Conservation (phyloP, 2,329 filamentous ascomycete species). For the Blastomyces gilchristii region DNA sequence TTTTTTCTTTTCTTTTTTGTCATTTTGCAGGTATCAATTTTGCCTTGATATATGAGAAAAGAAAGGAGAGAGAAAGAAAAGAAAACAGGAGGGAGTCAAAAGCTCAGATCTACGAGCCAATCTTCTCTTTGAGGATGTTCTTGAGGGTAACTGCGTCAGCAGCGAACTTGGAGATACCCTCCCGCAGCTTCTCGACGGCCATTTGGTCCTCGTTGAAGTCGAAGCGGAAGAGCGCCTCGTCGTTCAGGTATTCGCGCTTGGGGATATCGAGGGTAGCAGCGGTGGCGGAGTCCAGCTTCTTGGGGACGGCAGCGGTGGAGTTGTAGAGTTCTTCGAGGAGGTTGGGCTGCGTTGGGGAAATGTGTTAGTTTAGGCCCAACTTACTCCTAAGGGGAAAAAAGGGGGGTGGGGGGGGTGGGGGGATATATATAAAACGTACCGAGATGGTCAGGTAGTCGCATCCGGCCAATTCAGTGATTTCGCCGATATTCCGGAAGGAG, state of each 20-base stretch:
- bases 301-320: slow-evolving; percentile 67
- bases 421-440: slow-evolving; percentile 42
- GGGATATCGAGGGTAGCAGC: slow-evolving; percentile 62
- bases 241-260: slow-evolving; percentile 83
- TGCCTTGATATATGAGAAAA: not conserved
- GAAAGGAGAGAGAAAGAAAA: too few relatives aligned
- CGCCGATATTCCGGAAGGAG: slow-evolving; percentile 89
- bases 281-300: slow-evolving; percentile 73
- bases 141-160: slow-evolving; percentile 92
- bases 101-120: slow-evolving; percentile 30
- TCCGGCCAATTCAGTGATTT: slow-evolving; percentile 96
- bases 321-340: slow-evolving; percentile 90
- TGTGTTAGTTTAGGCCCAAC: slow-evolving; percentile 14
- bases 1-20: not conserved
- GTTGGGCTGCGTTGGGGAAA: slow-evolving; percentile 52
- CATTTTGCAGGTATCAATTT: not conserved
- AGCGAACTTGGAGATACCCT: slow-evolving; percentile 99
- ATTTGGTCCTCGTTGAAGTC: slow-evolving; percentile 99
- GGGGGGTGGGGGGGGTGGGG: too few relatives aligned
- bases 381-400: too few relatives aligned
- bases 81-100: not conserved
- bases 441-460: slow-evolving; percentile 99
- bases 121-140: slow-evolving; percentile 81
- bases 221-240: slow-evolving; percentile 90
- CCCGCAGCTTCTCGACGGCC: slow-evolving; percentile 97